Evolutionary conservation across 345 rosid genomes (phyloP), one percentile per base, ranked within the genome.

Genomic region (Trapa incisa): DNA sequence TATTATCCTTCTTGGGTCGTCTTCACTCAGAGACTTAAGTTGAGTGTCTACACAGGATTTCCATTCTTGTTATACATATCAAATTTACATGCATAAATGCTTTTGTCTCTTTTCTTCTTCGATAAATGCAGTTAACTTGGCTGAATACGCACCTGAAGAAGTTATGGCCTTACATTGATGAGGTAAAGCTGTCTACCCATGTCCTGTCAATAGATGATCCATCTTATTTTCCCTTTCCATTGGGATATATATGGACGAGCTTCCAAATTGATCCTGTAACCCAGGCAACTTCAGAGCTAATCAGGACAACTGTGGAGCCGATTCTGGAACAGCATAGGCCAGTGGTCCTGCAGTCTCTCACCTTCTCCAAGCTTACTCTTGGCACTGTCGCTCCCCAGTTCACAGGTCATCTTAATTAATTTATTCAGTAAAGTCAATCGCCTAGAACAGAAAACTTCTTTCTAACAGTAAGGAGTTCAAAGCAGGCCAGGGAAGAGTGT

Each of bases 351-450:
- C 77, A 87, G 54, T 93, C 97, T 72, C 79, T 93, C 71, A 87
- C 77, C 75, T 93, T 93, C 79, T 89, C 96, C 6, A 78, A 83
- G 73, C 70, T 90, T 58, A 93, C 96, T 54, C 96, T 93, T 39
- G 98, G 97, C 9, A 93, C 98, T 52, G 87, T 93, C 50, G 97
- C 98, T 78, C 97, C 97, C 50, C 98, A 88, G 74, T 90, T 93
- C 74, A 93, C 92, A 78, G 96, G 98, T 90, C 38, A 33, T 41
- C 32, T 13, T 61, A 58, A 45, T 17, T 52, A 33, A 58, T 43
- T 64, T 32, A 3, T 36, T 22, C 7, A 41, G 41, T 38, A 14
- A 10, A 38, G 7, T 33, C 45, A 17, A n/a, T 71, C 38, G 35
- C 35, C 12, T 13, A 35, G 35, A 1, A 32, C 12, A 35, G 16